A percentile compares a stretch with the other conserved stretches of the same genome.
phyloP scores from a whole-genome alignment of 129 eudicot genomes.

The Escallonia herrerae region DNA sequence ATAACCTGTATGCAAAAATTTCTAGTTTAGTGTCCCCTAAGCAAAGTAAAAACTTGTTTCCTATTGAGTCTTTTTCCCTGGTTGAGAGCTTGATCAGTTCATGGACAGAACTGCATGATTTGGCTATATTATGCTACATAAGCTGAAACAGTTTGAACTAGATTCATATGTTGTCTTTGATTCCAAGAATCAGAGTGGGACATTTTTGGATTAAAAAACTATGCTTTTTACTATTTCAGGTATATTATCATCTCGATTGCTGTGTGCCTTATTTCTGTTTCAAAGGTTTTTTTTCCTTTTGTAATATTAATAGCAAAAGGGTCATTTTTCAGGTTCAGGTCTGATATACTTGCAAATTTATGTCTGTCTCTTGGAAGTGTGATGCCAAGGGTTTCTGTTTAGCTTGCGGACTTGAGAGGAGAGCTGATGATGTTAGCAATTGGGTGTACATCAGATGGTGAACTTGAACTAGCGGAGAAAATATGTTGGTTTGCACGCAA shows the following conservation, averaged over 20 bases:
- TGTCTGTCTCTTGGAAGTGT: not conserved
- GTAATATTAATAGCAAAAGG: conserved; percentile 70
- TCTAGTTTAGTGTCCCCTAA: too few species aligned
- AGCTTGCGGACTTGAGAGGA: conserved; percentile 96
- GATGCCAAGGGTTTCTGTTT: conserved; percentile 17
- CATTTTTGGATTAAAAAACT: too few species aligned
- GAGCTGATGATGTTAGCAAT: conserved; percentile 97
- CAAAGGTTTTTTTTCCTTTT: not conserved
- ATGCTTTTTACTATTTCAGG: too few species aligned
- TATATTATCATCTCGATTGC: not conserved
- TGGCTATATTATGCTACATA: not conserved
- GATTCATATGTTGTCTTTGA: too few species aligned
- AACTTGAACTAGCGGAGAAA: conserved; percentile 80
- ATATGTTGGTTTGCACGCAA: too few species aligned
- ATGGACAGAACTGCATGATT: too few species aligned
- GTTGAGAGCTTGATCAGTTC: too few species aligned
- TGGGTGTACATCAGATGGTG: conserved; percentile 90
- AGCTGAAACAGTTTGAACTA: too few species aligned
- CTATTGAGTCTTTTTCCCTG: too few species aligned
- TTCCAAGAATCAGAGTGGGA: too few species aligned
- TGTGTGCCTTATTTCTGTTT: not conserved
- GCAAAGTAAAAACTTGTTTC: too few species aligned
- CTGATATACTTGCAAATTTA: conserved; percentile 27
- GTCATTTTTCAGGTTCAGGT: conserved; percentile 98
- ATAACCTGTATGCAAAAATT: too few species aligned